A percentile compares a stretch with the other conserved stretches of the same genome.
Evolutionary conservation across 2,329 filamentous ascomycete species (phyloP).

Genomic region (Cephalotrichum gorgonifer): DNA sequence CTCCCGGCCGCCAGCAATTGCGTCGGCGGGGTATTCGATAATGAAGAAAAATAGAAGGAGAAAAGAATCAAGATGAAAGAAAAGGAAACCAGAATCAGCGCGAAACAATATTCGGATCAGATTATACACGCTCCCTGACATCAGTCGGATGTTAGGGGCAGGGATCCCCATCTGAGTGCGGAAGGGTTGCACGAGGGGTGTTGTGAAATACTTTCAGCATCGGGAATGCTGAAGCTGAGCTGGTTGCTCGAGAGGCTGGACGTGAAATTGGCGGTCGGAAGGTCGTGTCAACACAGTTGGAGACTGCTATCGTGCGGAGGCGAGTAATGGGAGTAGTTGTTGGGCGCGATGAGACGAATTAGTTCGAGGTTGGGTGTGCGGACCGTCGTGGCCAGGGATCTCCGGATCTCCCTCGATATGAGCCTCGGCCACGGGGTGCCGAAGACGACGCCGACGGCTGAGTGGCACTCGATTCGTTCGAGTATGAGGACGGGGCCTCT

Average conservation of each 20-base stretch:
- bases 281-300: neutral
- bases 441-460: slow-evolving; percentile 10
- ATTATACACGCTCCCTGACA: neutral
- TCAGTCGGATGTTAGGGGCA: neutral
- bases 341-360: neutral
- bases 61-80: neutral
- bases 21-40: neutral
- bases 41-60: neutral
- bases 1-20: neutral
- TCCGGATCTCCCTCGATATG: slow-evolving; percentile 1
- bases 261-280: neutral
- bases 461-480: slow-evolving; percentile 11
- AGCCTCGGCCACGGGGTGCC: slow-evolving; percentile 7
- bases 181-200: neutral
- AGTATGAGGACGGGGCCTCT: slow-evolving; percentile 19
- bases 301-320: neutral
- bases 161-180: neutral
- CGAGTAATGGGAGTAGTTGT: neutral
- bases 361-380: neutral
- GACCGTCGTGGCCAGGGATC: slow-evolving; percentile 3
- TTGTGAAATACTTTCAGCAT: neutral
- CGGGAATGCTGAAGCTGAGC: neutral
- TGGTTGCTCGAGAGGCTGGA: neutral
- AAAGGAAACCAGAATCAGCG: neutral
- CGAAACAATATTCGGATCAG: neutral